Percentiles rank a stretch among this genome's conserved stretches.
phyloP scores from a whole-genome alignment of 305 asterid genomes.

The Salvia sclarea region DNA sequence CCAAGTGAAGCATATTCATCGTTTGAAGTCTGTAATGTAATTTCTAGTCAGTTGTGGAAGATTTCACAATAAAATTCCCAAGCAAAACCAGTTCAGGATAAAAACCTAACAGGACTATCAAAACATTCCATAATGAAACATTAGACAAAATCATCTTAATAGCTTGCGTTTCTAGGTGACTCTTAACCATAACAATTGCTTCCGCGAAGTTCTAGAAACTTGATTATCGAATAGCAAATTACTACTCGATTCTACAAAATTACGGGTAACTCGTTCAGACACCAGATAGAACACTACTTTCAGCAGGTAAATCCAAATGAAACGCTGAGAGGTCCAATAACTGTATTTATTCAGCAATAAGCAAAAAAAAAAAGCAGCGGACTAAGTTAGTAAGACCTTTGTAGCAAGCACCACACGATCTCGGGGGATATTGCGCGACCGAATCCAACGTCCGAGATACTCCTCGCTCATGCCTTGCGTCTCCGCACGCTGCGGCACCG shows the following conservation, averaged over 20 bases:
- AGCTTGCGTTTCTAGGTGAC: neutral
- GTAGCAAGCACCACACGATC: slow-evolving; percentile 68
- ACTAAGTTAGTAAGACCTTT: slow-evolving; percentile 50
- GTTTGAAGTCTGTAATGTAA: neutral
- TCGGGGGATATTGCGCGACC: slow-evolving; percentile 56
- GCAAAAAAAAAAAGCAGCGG: neutral
- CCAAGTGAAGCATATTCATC: neutral
- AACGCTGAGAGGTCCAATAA: neutral
- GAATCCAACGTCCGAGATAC: slow-evolving; percentile 58
- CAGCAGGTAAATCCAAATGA: neutral
- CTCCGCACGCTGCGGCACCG: slow-evolving; percentile 79
- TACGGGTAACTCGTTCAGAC: neutral
- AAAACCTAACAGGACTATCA: neutral
- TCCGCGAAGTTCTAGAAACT: slow-evolving; percentile 10
- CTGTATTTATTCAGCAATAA: neutral
- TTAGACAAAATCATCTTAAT: neutral
- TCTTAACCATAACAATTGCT: neutral
- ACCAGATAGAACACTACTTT: neutral
- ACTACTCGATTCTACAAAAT: neutral
- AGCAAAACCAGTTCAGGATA: neutral
- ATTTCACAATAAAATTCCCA: neutral
- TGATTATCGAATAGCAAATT: neutral
- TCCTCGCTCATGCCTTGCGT: slow-evolving; percentile 94
- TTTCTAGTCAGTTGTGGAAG: neutral
- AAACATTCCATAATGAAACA: neutral